These are phyloP conservation scores for Pulchroboletus neoregius DNA, from an alignment of 1,284 basidiomycete genomes.

Conservation along the genomic window DNA sequence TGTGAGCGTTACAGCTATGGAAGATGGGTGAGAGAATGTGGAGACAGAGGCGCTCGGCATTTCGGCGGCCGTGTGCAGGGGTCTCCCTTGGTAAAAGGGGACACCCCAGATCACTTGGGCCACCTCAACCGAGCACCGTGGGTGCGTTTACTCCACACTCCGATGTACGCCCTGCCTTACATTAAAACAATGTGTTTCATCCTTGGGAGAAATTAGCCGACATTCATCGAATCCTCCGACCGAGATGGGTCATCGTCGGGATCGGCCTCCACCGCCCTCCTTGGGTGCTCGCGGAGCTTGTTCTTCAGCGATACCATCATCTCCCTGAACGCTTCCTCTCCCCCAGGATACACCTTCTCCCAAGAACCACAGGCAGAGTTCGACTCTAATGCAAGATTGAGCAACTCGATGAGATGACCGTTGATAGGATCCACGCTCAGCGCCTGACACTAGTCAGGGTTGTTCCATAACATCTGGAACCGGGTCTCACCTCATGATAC, in stretches of 20 bases:
- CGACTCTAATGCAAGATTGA: conserved; percentile 77
- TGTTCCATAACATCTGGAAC: not conserved
- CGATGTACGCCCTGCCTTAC: conserved; percentile 15
- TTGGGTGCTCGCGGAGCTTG: conserved; percentile 32
- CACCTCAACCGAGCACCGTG: conserved; percentile 25
- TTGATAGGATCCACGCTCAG: conserved; percentile 85
- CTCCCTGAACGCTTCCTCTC: conserved; percentile 35
- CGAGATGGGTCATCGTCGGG: conserved; percentile 17
- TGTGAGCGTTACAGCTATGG: conserved; percentile 28
- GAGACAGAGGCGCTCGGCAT: conserved; percentile 34
- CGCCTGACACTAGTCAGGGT: conserved; percentile 46
- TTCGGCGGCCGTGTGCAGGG: conserved; percentile 26
- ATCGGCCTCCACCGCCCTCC: conserved; percentile 18
- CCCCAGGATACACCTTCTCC: conserved; percentile 34
- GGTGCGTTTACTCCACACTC: conserved; percentile 25
- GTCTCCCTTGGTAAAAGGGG: conserved; percentile 10
- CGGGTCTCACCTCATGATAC: conserved; percentile 76
- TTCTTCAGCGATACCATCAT: conserved; percentile 36
- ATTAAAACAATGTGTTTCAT: conserved; percentile 29
- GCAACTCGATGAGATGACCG: conserved; percentile 77
- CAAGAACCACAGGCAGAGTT: conserved; percentile 35
- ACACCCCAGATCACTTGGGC: conserved; percentile 31
- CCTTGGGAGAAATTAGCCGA: conserved; percentile 22
- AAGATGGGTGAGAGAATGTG: conserved; percentile 35
- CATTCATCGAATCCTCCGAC: conserved; percentile 32